Conservation (phyloP, 148 eudicot species). For the Oxyria digyna region DNA sequence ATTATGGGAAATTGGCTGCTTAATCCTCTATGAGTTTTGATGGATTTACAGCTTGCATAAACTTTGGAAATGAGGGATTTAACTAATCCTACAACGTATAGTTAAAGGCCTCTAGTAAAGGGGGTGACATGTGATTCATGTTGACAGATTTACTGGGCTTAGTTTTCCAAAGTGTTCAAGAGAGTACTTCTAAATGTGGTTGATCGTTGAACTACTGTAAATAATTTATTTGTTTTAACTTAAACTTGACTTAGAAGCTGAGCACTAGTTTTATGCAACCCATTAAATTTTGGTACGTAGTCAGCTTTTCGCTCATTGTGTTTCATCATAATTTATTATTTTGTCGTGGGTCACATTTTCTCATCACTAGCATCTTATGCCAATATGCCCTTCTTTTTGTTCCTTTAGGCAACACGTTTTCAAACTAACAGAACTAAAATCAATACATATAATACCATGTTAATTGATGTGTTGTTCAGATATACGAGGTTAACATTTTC, state of each 20-base stretch:
- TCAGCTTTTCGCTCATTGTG: neutral
- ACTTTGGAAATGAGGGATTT: neutral
- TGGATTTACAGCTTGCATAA: neutral
- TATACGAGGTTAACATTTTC: neutral
- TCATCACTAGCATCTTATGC: neutral
- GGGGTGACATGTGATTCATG: neutral
- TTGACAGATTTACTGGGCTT: neutral
- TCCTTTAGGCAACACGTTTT: neutral
- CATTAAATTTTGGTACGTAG: neutral
- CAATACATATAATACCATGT: neutral
- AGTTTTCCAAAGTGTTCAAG: neutral
- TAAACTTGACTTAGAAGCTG: neutral
- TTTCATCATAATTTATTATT: neutral
- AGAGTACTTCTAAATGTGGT: neutral
- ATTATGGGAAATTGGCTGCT: too few species aligned
- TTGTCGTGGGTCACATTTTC: neutral
- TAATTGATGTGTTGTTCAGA: neutral
- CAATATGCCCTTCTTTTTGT: neutral
- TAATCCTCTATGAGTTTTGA: neutral
- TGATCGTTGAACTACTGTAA: neutral
- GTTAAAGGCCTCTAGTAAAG: neutral
- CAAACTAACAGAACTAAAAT: neutral
- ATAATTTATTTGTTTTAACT: neutral
- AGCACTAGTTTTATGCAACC: neutral
- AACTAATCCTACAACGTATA: neutral